These are phyloP conservation scores for Smittium culicis DNA, from an alignment of 371 early-diverging fungal species.

Conservation along the genomic window DNA sequence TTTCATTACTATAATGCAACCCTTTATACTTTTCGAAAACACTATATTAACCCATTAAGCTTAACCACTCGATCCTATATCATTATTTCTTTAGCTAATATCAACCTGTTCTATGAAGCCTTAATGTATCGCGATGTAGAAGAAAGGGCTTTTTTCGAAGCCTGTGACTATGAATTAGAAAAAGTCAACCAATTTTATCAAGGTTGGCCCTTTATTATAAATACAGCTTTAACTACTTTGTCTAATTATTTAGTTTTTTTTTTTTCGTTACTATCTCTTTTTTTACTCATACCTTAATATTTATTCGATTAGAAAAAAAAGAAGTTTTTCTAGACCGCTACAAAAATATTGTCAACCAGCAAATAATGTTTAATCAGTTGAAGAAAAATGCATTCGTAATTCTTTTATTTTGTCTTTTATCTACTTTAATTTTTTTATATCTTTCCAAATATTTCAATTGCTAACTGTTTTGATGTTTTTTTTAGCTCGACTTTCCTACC, in stretches of 20 bases:
- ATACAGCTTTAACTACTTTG: too few species aligned
- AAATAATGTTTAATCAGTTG: slow-evolving; percentile 21
- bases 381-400: not conserved
- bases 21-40: too few species aligned
- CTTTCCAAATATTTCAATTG: too few species aligned
- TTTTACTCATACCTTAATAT: not conserved
- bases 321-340: slow-evolving; percentile 15
- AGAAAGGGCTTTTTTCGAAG: slow-evolving; percentile 43
- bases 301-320: slow-evolving; percentile 28
- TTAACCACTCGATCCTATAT: too few species aligned
- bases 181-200: slow-evolving; percentile 47
- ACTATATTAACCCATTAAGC: too few species aligned
- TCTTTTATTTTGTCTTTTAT: not conserved
- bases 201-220: too few species aligned
- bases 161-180: slow-evolving; percentile 41
- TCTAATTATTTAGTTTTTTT: not conserved
- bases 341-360: slow-evolving; percentile 26
- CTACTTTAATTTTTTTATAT: not conserved
- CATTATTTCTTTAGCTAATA: not conserved
- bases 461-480: too few species aligned
- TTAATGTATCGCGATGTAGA: slow-evolving; percentile 30
- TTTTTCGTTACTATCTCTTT: not conserved
- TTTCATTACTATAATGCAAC: not conserved
- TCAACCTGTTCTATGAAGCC: slow-evolving; percentile 34
- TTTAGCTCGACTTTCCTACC: too few species aligned